Conservation (phyloP, 345 rosid species). For the Odontarrhena argentea region DNA sequence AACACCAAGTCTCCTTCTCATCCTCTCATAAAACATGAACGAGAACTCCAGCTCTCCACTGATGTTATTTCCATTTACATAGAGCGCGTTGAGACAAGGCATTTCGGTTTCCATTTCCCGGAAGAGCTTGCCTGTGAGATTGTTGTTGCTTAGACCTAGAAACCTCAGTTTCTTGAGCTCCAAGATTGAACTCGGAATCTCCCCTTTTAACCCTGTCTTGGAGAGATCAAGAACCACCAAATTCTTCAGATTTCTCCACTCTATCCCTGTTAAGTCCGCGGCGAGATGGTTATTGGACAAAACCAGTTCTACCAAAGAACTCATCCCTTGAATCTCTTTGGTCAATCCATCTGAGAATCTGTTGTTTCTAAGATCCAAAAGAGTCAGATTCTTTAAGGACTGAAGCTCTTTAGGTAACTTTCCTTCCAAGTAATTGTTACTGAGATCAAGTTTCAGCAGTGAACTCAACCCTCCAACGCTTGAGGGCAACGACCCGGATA, state of each 20-base stretch:
- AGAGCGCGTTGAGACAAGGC: constrained; percentile 65
- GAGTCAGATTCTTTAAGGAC: constrained; percentile 63
- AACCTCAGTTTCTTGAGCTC: constrained; percentile 71
- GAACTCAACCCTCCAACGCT: constrained; percentile 59
- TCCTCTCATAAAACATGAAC: constrained; percentile 53
- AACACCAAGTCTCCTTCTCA: constrained; percentile 85
- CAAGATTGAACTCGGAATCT: constrained; percentile 61
- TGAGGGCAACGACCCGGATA: constrained; percentile 66
- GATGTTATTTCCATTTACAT: constrained; percentile 77
- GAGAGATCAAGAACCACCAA: constrained; percentile 73
- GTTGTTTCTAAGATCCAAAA: constrained; percentile 79
- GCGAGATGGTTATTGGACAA: constrained; percentile 65
- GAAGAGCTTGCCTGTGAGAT: constrained; percentile 58
- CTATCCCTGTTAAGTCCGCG: constrained; percentile 51
- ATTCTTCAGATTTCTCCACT: constrained; percentile 61
- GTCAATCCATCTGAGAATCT: constrained; percentile 68
- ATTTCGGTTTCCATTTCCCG: constrained; percentile 57
- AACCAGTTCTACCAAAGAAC: constrained; percentile 63
- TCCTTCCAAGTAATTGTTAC: constrained; percentile 68
- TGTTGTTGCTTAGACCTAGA: constrained; percentile 74
- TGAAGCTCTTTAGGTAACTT: constrained; percentile 53
- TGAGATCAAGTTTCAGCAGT: constrained; percentile 80
- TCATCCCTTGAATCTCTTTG: constrained; percentile 56
- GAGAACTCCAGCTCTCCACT: constrained; percentile 75
- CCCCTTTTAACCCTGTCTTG: constrained; percentile 55